Evolutionary conservation across 2,329 filamentous ascomycete species (phyloP).

Genomic region (Alternaria ethzedia): DNA sequence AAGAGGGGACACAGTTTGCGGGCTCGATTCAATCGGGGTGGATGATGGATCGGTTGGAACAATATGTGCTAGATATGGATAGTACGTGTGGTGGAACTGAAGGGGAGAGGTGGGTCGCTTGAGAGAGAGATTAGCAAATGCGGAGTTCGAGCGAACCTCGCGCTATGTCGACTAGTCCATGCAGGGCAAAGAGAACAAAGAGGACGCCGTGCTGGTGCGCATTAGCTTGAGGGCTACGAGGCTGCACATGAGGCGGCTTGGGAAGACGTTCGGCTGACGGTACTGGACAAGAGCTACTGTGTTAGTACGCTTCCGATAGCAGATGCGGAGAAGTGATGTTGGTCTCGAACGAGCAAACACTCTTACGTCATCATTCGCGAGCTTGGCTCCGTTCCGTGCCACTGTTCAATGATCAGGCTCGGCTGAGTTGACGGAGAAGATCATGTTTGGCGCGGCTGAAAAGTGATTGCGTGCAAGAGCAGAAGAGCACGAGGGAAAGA

Average conservation of each 20-base stretch:
- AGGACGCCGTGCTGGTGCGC: neutral
- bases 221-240: neutral
- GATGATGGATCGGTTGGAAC: constrained; percentile 1
- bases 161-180: neutral
- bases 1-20: neutral
- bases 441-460: neutral
- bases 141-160: neutral
- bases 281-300: neutral
- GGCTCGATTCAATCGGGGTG: constrained; percentile 7
- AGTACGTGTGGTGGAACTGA: neutral
- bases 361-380: neutral
- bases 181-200: neutral
- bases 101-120: neutral
- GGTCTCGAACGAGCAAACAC: neutral
- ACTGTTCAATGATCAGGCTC: neutral
- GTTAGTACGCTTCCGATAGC: neutral
- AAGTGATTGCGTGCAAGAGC: neutral
- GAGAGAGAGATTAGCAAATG: neutral
- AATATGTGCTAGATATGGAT: neutral
- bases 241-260: neutral
- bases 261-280: neutral
- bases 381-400: neutral
- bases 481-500: neutral
- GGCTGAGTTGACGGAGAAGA: neutral
- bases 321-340: neutral